Evolutionary conservation across 1,284 basidiomycete genomes (phyloP).

Genomic region (Leccinum pachyderme): DNA sequence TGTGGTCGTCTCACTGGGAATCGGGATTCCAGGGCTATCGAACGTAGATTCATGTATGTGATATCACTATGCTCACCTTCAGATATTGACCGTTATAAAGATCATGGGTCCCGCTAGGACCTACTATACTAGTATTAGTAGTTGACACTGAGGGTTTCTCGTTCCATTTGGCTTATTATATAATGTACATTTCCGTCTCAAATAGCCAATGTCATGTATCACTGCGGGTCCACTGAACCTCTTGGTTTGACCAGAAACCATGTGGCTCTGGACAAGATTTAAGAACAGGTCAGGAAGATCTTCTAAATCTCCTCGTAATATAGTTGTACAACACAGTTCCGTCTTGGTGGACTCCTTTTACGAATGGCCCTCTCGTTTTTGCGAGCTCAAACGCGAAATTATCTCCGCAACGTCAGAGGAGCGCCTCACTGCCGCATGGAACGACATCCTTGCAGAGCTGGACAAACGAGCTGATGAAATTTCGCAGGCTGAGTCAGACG

Average conservation of each 20-base stretch:
- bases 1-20: neutral
- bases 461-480: constrained; percentile 45
- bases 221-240: too few relatives aligned
- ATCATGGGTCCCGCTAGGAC: too few relatives aligned
- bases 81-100: too few relatives aligned
- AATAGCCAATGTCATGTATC: too few relatives aligned
- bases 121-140: too few relatives aligned
- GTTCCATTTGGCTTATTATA: too few relatives aligned
- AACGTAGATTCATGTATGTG: neutral
- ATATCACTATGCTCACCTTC: neutral
- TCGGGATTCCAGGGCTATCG: neutral
- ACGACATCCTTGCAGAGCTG: constrained; percentile 52
- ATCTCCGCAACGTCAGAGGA: constrained; percentile 48
- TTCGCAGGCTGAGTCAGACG: constrained; percentile 46
- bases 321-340: too few relatives aligned
- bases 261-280: too few relatives aligned
- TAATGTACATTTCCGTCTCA: too few relatives aligned
- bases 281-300: constrained; percentile 9
- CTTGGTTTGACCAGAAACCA: neutral
- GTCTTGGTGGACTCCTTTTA: constrained; percentile 12
- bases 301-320: neutral
- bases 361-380: constrained; percentile 43
- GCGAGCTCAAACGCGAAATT: constrained; percentile 56
- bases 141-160: too few relatives aligned
- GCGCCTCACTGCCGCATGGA: constrained; percentile 53